Evolutionary conservation across 169 alveolate genomes (phyloP).

Genomic region (Eimeria zaria): DNA sequence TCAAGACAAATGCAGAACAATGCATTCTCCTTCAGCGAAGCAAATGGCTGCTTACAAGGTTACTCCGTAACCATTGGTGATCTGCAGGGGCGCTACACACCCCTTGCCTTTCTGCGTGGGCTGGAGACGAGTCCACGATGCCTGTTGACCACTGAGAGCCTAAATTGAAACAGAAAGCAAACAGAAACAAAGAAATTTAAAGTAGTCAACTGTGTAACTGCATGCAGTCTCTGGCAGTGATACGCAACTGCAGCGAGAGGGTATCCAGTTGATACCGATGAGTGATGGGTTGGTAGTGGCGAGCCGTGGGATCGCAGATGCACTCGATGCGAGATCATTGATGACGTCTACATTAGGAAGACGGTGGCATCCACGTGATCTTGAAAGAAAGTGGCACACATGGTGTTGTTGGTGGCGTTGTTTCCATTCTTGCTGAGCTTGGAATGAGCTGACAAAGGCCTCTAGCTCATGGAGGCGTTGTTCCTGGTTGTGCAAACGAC

Average conservation of each 20-base stretch:
- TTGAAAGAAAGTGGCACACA: slow-evolving; percentile 17
- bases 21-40: neutral
- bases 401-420: slow-evolving; percentile 45
- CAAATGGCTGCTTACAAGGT: neutral
- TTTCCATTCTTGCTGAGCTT: slow-evolving; percentile 44
- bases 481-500: slow-evolving; percentile 42
- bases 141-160: slow-evolving; percentile 41
- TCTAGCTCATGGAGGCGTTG: slow-evolving; percentile 49
- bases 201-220: neutral
- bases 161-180: neutral
- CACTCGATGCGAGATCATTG: slow-evolving; percentile 16
- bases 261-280: neutral
- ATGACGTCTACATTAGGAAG: neutral
- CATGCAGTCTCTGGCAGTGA: neutral
- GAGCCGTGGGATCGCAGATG: neutral
- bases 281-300: slow-evolving; percentile 22
- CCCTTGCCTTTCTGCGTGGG: slow-evolving; percentile 14
- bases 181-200: neutral
- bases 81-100: neutral
- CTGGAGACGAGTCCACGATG: slow-evolving; percentile 9
- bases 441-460: slow-evolving; percentile 17
- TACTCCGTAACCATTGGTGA: slow-evolving; percentile 6
- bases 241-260: neutral
- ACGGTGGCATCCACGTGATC: slow-evolving; percentile 22
- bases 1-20: neutral